Evolutionary conservation across 2,329 filamentous ascomycete genomes (phyloP), one percentile per base, ranked within the genome.

Genomic region (Teratosphaeriaceae sp.): DNA sequence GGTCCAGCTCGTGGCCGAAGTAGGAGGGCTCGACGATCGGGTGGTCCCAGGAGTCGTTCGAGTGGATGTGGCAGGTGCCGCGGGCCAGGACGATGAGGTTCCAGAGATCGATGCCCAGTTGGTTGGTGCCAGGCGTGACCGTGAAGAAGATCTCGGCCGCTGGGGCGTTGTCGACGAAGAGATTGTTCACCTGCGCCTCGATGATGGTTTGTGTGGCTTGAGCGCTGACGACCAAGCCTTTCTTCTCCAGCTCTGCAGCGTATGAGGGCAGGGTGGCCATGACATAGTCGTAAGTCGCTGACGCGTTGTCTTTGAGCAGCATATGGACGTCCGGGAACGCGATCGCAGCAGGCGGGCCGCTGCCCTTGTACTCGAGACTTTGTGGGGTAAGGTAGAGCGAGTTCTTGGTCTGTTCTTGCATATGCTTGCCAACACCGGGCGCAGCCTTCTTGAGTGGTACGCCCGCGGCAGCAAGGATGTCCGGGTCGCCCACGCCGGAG

Each of bases 401-500:
- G 39, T 47, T 51, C 40, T 52, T 52, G 15, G 49, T 45, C 26
- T 52, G 51, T 20, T 44, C 42, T 20, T 38, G 42, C 42, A 44
- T 44, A 20, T 44, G 42, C 36, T 33, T 39, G 3, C 42, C 42
- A 11, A 44, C 42, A 13, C 42, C 42, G 9, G 35, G 35, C n/a
- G 27, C 27, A 23, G 42, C 42, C 18, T 15, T 34, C 36, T 44
- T 38, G 18, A 41, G 38, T 6, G 38, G 24, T 24, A 41, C 29
- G 19, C 53, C 53, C 27, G 53, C 53, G 35, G 47, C 46, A 19
- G 44, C 43, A 23, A 53, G 46, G 11, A 49, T 23, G 11, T 33
- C 20, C 2, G 40, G 11, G 16, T 41, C 24, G 2, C 78, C 79
- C 18, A 82, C 67, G 0, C 79, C 79, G 0, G 76, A 80, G 1